phyloP scores from a whole-genome alignment of 2,329 filamentous ascomycete genomes.

The Ceratocystis ficicola region DNA sequence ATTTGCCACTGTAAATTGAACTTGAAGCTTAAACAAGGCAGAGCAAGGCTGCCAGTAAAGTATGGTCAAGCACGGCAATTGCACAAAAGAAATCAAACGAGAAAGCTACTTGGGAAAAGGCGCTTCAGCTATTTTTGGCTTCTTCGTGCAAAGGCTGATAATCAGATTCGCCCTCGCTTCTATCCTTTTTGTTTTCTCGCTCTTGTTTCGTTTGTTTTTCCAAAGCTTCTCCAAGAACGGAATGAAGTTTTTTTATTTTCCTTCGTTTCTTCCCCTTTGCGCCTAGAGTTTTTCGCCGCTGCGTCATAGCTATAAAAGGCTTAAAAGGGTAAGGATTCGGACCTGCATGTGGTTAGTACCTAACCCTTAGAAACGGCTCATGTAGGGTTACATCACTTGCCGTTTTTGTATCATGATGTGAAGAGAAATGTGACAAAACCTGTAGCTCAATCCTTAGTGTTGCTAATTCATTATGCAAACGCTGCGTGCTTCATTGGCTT shows the following conservation, averaged over 20 bases:
- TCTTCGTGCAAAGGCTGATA: neutral
- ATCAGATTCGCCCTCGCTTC: neutral
- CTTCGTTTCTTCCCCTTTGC: neutral
- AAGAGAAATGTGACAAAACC: neutral
- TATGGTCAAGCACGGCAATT: neutral
- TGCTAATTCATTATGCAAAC: neutral
- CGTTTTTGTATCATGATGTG: neutral
- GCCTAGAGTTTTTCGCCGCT: neutral
- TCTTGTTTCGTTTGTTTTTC: neutral
- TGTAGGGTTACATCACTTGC: neutral
- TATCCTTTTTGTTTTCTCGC: neutral
- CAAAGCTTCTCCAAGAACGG: slow-evolving; percentile 1
- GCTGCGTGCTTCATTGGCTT: neutral
- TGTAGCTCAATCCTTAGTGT: neutral
- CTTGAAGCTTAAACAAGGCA: neutral
- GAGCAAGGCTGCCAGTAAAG: neutral
- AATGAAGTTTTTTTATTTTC: neutral
- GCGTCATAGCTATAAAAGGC: neutral
- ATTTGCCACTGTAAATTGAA: neutral
- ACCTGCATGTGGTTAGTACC: neutral
- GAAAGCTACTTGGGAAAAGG: neutral
- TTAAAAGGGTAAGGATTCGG: neutral
- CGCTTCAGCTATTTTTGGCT: neutral
- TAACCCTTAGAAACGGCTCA: neutral
- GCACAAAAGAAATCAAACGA: neutral